Base-by-base conservation (phyloP, 768 basidiomycete genomes). In the Suillus paluster region DNA sequence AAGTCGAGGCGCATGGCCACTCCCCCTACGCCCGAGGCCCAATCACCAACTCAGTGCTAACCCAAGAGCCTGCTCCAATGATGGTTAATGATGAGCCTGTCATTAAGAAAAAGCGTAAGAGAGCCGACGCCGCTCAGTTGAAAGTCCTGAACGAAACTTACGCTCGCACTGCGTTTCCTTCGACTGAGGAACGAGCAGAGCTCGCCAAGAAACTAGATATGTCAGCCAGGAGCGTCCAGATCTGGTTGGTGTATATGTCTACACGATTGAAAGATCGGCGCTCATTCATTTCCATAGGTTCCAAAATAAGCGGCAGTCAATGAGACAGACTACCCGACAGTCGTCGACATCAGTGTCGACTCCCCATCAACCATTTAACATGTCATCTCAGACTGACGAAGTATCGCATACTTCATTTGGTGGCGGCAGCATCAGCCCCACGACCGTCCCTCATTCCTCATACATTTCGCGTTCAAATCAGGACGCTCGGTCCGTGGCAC, bases 51-150 rank as follows among this genome's bases (percentile, higher is more conserved):
- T 61, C 66, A 6, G 68, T 64, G 39, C 67, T 77, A 21, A 76
- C 76, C 11, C 70, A 77, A 59, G 75, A 77, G 23, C 76, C 75
- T 50, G 42, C 70, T 64, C 66, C 66, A 3, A 67, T 76, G 68
- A 67, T 76, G 70, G 75, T 81, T 41, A 71, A 79, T 38, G 85
- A 90, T 59, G 87, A 89, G 65, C 84, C 89, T n/a, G 79, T 84
- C 45, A 86, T 92, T 67, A 94, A 94, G 81, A 93, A 92, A 81
- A 94, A 94, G 77, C 85, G 92, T 74, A 92, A 91, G 80, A 86
- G 92, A 61, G 92, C 92, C 7, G 91, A 92, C 67, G 88, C 90
- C 15, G 82, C 83, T 44, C 92, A 94, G 68, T 79, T 94, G 63
- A 90, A 90, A 71, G 86, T 91, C 33, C 80, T 94, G 72, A 94